Evolutionary conservation across 495 filamentous ascomycete genomes (phyloP).

Genomic region (Neurospora africana): DNA sequence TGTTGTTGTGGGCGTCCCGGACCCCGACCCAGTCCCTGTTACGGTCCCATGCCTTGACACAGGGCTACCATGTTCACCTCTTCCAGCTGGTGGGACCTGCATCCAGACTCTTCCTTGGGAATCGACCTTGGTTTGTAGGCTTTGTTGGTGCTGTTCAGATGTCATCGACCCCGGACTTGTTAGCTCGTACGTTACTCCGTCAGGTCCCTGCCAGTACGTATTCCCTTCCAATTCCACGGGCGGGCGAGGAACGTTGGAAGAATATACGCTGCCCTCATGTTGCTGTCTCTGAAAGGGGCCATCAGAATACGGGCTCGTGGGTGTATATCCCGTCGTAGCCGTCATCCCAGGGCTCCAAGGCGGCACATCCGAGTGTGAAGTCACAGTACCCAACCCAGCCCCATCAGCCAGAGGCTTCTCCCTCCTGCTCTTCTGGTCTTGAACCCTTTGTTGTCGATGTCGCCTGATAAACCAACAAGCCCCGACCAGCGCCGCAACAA

Average conservation of each 20-base stretch:
- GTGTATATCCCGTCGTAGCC: not conserved
- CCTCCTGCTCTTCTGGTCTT: not conserved
- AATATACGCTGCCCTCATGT: not conserved
- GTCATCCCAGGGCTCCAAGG: not conserved
- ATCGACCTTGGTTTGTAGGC: constrained; percentile 12
- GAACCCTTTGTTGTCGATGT: not conserved
- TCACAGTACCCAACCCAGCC: not conserved
- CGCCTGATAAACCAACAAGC: constrained; percentile 5
- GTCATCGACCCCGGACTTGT: not conserved
- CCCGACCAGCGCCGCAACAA: constrained; percentile 3
- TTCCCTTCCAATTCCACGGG: not conserved
- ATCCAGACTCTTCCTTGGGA: constrained; percentile 17
- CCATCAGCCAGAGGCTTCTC: not conserved
- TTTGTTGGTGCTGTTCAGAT: not conserved
- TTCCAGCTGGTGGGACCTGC: constrained; percentile 8
- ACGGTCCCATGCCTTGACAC: not conserved
- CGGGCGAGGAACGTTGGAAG: not conserved
- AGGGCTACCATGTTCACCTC: not conserved
- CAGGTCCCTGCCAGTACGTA: constrained; percentile 1
- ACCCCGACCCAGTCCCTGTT: not conserved
- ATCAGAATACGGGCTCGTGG: not conserved
- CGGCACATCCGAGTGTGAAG: not conserved
- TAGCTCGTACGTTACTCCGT: constrained; percentile 12
- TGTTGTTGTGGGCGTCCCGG: not conserved
- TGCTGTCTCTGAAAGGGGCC: not conserved